These are phyloP conservation scores for Lunularia cruciata DNA, from an alignment of 225 moss, liverwort and hornwort genomes.

Conservation along the genomic window DNA sequence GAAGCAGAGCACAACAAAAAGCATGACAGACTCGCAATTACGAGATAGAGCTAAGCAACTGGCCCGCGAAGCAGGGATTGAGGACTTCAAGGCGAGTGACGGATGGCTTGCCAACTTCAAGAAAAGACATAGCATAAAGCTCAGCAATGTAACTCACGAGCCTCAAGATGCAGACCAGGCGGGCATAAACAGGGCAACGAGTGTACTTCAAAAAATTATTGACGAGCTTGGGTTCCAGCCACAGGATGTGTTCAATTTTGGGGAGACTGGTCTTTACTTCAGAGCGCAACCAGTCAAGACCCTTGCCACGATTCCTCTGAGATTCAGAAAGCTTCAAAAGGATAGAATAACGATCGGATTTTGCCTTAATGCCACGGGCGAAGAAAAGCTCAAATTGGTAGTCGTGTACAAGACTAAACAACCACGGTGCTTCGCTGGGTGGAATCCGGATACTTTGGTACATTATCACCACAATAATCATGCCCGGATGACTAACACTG, in stretches of 20 bases:
- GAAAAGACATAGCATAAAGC: constrained; percentile 52
- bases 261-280: constrained; percentile 50
- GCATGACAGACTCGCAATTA: constrained; percentile 50
- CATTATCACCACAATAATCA: constrained; percentile 49
- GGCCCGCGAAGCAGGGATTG: constrained; percentile 45
- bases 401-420: constrained; percentile 44
- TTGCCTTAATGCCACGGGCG: constrained; percentile 51
- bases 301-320: constrained; percentile 38
- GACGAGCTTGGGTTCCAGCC: constrained; percentile 53
- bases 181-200: constrained; percentile 37
- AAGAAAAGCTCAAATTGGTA: constrained; percentile 51
- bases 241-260: constrained; percentile 52
- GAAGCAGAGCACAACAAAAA: constrained; percentile 50
- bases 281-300: constrained; percentile 49
- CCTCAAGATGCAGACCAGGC: constrained; percentile 40
- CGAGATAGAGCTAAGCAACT: constrained; percentile 49
- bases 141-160: constrained; percentile 42
- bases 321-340: constrained; percentile 41
- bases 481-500: constrained; percentile 53
- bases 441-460: constrained; percentile 49
- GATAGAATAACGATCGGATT: constrained; percentile 52
- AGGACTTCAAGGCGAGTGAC: constrained; percentile 54
- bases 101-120: constrained; percentile 58
- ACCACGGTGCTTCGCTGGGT: constrained; percentile 48
- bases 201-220: constrained; percentile 43